Percentiles rank a stretch among this genome's conserved stretches.
These are phyloP conservation scores for Yamadazyma endophytica DNA, from an alignment of 805 yeast species.

Conservation along the genomic window DNA sequence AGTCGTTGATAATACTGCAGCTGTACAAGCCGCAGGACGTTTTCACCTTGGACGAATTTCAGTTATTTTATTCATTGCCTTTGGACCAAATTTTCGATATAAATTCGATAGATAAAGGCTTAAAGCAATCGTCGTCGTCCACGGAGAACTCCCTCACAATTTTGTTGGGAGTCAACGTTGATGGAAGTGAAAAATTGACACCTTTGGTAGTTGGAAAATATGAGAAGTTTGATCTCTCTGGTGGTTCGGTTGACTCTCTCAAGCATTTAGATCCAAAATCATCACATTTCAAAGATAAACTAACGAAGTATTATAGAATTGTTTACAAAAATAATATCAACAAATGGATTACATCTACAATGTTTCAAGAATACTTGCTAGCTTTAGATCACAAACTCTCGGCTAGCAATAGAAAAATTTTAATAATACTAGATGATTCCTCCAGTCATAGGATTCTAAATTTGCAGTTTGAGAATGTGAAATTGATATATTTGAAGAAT, in stretches of 20 bases:
- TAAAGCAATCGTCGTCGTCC: constrained; percentile 31
- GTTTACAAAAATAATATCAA: constrained; percentile 56
- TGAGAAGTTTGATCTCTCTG: constrained; percentile 38
- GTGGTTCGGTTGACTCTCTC: constrained; percentile 11
- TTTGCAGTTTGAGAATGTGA: constrained; percentile 32
- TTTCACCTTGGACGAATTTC: constrained; percentile 59
- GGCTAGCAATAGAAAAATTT: constrained; percentile 42
- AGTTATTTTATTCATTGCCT: constrained; percentile 55
- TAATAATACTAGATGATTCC: constrained; percentile 57
- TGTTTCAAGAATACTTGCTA: constrained; percentile 59
- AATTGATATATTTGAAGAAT: constrained; percentile 34
- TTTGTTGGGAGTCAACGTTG: constrained; percentile 59
- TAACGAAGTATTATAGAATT: constrained; percentile 48
- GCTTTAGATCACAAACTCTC: constrained; percentile 57
- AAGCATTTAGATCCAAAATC: constrained; percentile 8
- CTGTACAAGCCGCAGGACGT: constrained; percentile 48
- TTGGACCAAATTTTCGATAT: constrained; percentile 53
- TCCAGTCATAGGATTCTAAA: constrained; percentile 55
- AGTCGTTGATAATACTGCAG: constrained; percentile 20
- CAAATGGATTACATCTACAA: constrained; percentile 60
- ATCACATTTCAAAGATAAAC: constrained; percentile 28
- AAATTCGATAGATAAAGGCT: constrained; percentile 39
- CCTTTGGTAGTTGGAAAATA: constrained; percentile 60
- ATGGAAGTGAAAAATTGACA: constrained; percentile 58
- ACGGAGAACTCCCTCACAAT: constrained; percentile 47